Evolutionary conservation across 2,329 filamentous ascomycete genomes (phyloP).

Genomic region (Fusarium caatingaense): DNA sequence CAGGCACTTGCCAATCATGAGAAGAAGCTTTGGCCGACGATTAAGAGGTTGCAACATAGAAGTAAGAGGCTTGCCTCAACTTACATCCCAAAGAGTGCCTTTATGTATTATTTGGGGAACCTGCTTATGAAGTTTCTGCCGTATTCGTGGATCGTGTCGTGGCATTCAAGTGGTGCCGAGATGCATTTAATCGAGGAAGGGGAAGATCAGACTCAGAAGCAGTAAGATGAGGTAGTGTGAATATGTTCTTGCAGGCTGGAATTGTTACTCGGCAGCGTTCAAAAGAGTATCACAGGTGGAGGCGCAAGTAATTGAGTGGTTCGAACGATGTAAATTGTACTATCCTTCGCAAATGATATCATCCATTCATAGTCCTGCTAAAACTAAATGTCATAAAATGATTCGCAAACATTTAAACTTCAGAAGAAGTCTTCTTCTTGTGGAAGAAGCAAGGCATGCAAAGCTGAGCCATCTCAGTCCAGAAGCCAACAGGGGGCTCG

Average conservation of each 20-base stretch:
- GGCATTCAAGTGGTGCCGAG: not conserved
- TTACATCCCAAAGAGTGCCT: not conserved
- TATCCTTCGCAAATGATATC: constrained; percentile 11
- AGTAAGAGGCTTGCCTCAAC: not conserved
- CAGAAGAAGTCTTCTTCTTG: constrained; percentile 16
- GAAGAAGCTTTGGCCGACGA: not conserved
- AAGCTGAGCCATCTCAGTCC: constrained; percentile 62
- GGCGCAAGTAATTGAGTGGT: not conserved
- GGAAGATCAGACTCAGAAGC: not conserved
- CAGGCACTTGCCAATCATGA: not conserved
- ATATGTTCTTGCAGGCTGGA: no score
- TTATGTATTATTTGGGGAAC: not conserved
- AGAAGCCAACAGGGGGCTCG: constrained; percentile 62
- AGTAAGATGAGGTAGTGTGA: no score
- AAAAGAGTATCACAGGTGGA: not conserved
- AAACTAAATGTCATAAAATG: not conserved
- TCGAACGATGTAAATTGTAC: constrained; percentile 7
- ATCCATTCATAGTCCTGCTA: constrained; percentile 3
- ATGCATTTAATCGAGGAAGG: not conserved
- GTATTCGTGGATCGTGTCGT: not conserved
- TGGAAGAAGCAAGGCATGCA: constrained; percentile 54
- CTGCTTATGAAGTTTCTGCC: not conserved
- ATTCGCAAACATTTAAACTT: constrained; percentile 2
- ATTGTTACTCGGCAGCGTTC: no score
- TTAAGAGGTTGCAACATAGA: not conserved